These are phyloP conservation scores for Trichoderma lentiforme DNA, from an alignment of 2,329 filamentous ascomycete genomes.

Conservation along the genomic window DNA sequence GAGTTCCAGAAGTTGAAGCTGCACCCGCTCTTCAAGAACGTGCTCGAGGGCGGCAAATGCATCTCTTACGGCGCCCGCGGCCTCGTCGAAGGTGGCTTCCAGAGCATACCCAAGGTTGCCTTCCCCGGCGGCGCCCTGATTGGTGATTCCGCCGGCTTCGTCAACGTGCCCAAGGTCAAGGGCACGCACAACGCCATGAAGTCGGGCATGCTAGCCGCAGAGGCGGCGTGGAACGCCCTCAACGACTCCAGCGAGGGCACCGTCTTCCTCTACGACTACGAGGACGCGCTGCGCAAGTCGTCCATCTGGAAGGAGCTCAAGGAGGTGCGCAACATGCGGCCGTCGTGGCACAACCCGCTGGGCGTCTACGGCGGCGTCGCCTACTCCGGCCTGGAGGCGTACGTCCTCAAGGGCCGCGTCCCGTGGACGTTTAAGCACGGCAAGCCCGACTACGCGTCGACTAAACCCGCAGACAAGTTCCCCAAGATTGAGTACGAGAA, in stretches of 20 bases:
- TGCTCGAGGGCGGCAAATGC: constrained; percentile 94
- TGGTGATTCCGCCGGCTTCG: constrained; percentile 91
- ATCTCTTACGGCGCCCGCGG: constrained; percentile 93
- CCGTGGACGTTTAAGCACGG: constrained; percentile 94
- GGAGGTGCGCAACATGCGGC: constrained; percentile 95
- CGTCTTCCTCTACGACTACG: constrained; percentile 92
- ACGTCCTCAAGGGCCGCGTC: constrained; percentile 74
- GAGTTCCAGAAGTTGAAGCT: constrained; percentile 99
- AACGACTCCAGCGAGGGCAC: constrained; percentile 56
- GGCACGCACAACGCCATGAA: constrained; percentile 98
- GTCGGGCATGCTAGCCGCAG: constrained; percentile 92
- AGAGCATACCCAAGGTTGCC: constrained; percentile 94
- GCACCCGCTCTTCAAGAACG: constrained; percentile 81
- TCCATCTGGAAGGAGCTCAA: constrained; percentile 92
- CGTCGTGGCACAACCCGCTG: constrained; percentile 84
- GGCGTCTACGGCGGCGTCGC: constrained; percentile 85
- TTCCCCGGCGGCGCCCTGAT: constrained; percentile 96
- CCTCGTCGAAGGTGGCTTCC: constrained; percentile 91
- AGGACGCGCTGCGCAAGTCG: constrained; percentile 80
- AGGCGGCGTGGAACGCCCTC: constrained; percentile 81
- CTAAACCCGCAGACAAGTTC: constrained; percentile 74
- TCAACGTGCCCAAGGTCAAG: constrained; percentile 98
- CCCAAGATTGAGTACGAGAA: constrained; percentile 94
- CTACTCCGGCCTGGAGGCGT: constrained; percentile 93
- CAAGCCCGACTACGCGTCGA: constrained; percentile 71